phyloP scores from a whole-genome alignment of 108 stramenopile genomes.

The Conticribra weissflogii region DNA sequence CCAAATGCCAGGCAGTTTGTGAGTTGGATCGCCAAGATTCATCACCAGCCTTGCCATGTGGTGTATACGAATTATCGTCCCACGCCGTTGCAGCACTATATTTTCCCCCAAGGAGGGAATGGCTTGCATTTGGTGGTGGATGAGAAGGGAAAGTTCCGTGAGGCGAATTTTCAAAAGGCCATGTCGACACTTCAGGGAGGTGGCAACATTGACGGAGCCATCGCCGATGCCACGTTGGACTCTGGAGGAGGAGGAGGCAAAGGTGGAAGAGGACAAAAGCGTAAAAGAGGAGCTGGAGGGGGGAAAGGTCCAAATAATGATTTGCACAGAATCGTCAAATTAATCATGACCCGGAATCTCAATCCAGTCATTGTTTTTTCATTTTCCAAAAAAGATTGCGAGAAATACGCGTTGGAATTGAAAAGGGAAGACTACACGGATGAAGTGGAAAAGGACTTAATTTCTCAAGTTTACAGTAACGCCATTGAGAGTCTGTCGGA shows the following conservation, averaged over 20 bases:
- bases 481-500: constrained; percentile 96
- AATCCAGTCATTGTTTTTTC: constrained; percentile 98
- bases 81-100: constrained; percentile 96
- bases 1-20: constrained; percentile 96
- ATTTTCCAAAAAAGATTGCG: constrained; percentile 98
- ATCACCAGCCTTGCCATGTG: constrained; percentile 99
- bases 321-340: constrained; percentile 93
- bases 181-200: constrained; percentile 85
- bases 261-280: constrained; percentile 47
- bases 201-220: constrained; percentile 49
- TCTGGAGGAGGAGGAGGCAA: constrained; percentile 75
- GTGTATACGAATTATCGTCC: constrained; percentile 99
- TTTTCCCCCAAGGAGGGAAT: constrained; percentile 94
- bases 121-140: constrained; percentile 98
- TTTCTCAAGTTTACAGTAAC: constrained; percentile 93
- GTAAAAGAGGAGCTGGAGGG: constrained; percentile 74
- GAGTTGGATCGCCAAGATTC: constrained; percentile 91
- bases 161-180: constrained; percentile 95
- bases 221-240: constrained; percentile 68
- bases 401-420: constrained; percentile 90
- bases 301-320: constrained; percentile 70
- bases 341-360: constrained; percentile 93
- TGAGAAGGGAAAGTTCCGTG: constrained; percentile 95
- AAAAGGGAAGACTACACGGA: constrained; percentile 94
- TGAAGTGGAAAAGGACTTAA: constrained; percentile 95